phyloP scores from a whole-genome alignment of 306 rosid genomes.

The Casuarina cunninghamiana region DNA sequence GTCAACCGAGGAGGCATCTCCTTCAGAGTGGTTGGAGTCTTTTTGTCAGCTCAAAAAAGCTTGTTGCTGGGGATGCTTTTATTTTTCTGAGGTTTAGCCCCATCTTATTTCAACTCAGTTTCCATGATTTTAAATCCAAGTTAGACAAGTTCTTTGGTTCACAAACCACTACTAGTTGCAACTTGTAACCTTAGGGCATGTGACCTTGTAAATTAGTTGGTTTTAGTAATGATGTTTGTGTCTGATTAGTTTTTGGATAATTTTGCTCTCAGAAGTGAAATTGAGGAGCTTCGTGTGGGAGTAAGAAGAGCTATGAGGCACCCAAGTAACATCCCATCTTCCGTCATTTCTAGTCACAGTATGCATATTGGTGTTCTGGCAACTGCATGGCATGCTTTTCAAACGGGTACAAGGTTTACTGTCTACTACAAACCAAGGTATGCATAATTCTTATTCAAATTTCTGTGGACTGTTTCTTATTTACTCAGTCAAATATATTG shows the following conservation, averaged over 20 bases:
- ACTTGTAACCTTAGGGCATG: background rate
- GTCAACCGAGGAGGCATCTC: conserved; percentile 65
- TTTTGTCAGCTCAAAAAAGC: conserved; percentile 60
- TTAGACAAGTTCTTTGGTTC: background rate
- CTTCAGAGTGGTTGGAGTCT: conserved; percentile 73
- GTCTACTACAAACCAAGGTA: conserved; percentile 67
- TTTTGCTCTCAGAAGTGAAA: conserved; percentile 46
- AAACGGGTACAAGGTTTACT: conserved; percentile 55
- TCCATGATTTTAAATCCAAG: background rate
- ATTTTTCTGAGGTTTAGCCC: conserved; percentile 46
- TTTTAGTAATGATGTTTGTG: background rate
- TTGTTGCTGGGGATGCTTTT: conserved; percentile 68
- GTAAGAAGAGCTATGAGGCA: conserved; percentile 65
- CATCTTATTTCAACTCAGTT: background rate
- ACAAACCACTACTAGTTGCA: background rate
- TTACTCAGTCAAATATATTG: background rate
- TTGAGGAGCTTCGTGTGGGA: conserved; percentile 60
- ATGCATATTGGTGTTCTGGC: conserved; percentile 71
- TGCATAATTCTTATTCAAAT: background rate
- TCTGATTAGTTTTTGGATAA: background rate
- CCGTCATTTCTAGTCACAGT: conserved; percentile 66
- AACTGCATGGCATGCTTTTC: conserved; percentile 62
- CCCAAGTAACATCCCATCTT: conserved; percentile 50
- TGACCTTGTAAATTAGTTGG: background rate
- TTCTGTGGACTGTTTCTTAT: background rate